phyloP scores from a whole-genome alignment of 805 yeast genomes.

The Candida boleticola region DNA sequence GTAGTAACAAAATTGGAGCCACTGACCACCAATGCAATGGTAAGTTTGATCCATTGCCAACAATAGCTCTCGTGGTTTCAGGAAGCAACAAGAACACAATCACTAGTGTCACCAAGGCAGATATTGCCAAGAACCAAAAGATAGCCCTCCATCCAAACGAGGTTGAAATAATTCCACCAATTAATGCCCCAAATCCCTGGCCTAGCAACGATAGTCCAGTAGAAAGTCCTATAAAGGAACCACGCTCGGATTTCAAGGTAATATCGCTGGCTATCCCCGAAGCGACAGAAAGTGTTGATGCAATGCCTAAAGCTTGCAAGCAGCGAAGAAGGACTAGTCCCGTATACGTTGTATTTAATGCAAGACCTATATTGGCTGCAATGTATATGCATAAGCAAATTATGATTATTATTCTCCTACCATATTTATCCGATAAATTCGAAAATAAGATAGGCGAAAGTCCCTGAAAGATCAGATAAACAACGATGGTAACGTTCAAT shows the following conservation, averaged over 20 bases:
- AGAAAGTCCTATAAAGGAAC: slow-evolving; percentile 59
- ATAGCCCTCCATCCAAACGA: slow-evolving; percentile 62
- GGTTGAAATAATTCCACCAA: slow-evolving; percentile 44
- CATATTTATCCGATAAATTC: slow-evolving; percentile 61
- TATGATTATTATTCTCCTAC: slow-evolving; percentile 66
- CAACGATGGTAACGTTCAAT: slow-evolving; percentile 69
- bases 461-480: slow-evolving; percentile 72
- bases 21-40: too few species aligned
- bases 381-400: slow-evolving; percentile 52
- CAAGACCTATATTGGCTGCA: slow-evolving; percentile 62
- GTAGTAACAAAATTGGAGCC: slow-evolving; percentile 41
- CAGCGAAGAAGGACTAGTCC: slow-evolving; percentile 60
- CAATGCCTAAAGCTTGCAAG: slow-evolving; percentile 67
- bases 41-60: slow-evolving; percentile 64
- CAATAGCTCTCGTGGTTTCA: slow-evolving; percentile 68
- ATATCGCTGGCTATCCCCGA: slow-evolving; percentile 72
- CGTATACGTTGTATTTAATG: slow-evolving; percentile 53
- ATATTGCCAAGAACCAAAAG: slow-evolving; percentile 68
- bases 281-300: slow-evolving; percentile 66
- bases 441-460: slow-evolving; percentile 67
- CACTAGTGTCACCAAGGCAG: slow-evolving; percentile 46
- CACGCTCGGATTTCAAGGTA: slow-evolving; percentile 60
- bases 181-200: slow-evolving; percentile 72
- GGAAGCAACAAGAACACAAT: slow-evolving; percentile 44
- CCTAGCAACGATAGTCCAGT: slow-evolving; percentile 65